phyloP scores from a whole-genome alignment of 345 rosid genomes.

The Theobroma cacao region DNA sequence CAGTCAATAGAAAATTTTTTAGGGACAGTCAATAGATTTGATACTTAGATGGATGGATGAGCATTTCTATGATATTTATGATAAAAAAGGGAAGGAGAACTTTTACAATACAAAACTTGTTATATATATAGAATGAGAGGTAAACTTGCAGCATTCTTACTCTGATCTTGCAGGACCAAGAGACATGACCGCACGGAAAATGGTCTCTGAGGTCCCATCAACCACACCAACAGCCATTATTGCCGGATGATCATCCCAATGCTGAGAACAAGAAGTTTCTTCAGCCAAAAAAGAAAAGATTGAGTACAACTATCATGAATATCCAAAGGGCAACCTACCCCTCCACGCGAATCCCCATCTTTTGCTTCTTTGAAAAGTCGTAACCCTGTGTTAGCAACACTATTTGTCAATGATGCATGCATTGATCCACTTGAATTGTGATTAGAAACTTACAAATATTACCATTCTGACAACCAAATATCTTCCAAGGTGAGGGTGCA shows the following conservation, averaged over 20 bases:
- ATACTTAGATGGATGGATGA: background rate
- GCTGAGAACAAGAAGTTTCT: conserved; percentile 37
- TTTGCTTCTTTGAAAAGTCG: conserved; percentile 93
- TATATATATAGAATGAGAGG: background rate
- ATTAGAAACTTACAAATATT: conserved; percentile 16
- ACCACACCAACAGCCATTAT: conserved; percentile 93
- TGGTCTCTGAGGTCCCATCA: conserved; percentile 78
- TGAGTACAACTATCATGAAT: background rate
- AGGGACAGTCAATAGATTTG: background rate
- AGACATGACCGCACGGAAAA: conserved; percentile 77
- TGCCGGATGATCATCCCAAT: conserved; percentile 92
- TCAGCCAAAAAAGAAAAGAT: background rate
- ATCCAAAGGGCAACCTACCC: conserved; percentile 39
- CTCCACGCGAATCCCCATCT: conserved; percentile 59
- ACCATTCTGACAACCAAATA: conserved; percentile 96
- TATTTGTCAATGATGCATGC: conserved; percentile 3
- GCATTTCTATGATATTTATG: background rate
- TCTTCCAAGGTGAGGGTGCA: conserved; percentile 93
- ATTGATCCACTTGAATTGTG: background rate
- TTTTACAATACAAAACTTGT: background rate
- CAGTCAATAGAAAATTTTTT: background rate
- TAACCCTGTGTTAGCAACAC: conserved; percentile 49
- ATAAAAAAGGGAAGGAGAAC: background rate
- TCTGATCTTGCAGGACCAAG: conserved; percentile 81
- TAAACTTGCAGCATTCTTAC: conserved; percentile 45